Conservation (phyloP, 108 stramenopile species). For the Skeletonema costatum region DNA sequence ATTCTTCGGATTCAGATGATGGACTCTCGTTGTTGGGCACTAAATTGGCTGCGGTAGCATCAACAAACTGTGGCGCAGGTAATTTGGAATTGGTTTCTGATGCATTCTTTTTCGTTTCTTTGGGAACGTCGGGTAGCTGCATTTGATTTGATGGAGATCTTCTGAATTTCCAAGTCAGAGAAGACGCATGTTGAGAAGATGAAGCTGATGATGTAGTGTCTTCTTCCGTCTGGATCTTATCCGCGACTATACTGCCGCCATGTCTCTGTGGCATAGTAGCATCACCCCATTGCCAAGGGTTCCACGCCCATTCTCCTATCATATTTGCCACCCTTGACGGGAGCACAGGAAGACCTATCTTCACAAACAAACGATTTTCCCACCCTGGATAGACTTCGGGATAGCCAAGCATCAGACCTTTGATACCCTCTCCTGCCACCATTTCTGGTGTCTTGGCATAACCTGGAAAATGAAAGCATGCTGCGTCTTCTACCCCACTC, state of each 20-base stretch:
- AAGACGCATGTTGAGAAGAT: background rate
- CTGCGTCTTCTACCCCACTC: constrained; percentile 59
- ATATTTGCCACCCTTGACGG: constrained; percentile 66
- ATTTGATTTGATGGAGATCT: constrained; percentile 31
- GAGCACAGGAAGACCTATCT: constrained; percentile 61
- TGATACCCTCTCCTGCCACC: constrained; percentile 73
- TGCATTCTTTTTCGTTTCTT: background rate
- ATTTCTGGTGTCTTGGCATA: constrained; percentile 62
- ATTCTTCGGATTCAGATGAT: background rate
- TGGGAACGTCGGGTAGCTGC: constrained; percentile 13
- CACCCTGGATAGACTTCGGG: constrained; percentile 75
- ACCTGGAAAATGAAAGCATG: constrained; percentile 80
- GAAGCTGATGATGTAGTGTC: constrained; percentile 3
- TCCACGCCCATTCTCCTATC: constrained; percentile 69
- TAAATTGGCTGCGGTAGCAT: background rate
- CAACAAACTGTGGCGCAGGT: constrained; percentile 5
- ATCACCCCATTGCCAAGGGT: constrained; percentile 51
- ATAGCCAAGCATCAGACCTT: constrained; percentile 74
- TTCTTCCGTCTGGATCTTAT: background rate
- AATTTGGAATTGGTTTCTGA: background rate
- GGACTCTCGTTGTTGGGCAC: background rate
- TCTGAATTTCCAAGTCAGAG: constrained; percentile 17
- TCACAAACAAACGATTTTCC: constrained; percentile 73
- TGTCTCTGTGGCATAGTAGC: constrained; percentile 21
- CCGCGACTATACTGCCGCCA: background rate